Evolutionary conservation across 1,284 basidiomycete genomes (phyloP).

Genomic region (Rhizoctonia solani): DNA sequence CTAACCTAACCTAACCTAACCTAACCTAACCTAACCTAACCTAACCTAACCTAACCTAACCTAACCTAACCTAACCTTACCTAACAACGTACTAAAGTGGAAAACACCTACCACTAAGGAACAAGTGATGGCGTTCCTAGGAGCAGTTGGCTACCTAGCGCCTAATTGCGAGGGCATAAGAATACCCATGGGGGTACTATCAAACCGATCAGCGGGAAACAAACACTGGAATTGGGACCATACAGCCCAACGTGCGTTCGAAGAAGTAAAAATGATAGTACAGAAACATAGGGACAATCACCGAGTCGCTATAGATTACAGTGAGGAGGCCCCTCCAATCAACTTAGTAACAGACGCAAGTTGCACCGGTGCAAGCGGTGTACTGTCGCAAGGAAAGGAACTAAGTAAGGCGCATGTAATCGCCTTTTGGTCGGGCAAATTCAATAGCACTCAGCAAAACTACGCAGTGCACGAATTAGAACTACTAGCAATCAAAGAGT

Average conservation of each 20-base stretch:
- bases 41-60: too few species aligned
- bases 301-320: constrained; percentile 42
- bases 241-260: constrained; percentile 47
- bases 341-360: constrained; percentile 40
- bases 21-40: too few species aligned
- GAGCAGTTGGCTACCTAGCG: constrained; percentile 34
- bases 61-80: too few species aligned
- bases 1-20: too few species aligned
- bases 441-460: constrained; percentile 48
- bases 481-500: constrained; percentile 48
- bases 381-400: constrained; percentile 42
- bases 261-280: constrained; percentile 46
- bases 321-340: constrained; percentile 38
- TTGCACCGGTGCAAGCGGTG: constrained; percentile 40
- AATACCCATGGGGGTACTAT: constrained; percentile 41
- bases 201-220: constrained; percentile 41
- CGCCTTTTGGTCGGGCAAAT: constrained; percentile 49
- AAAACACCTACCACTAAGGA: constrained; percentile 35
- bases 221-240: constrained; percentile 45
- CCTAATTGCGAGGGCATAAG: constrained; percentile 8
- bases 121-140: constrained; percentile 32
- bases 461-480: constrained; percentile 51
- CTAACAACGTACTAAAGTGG: constrained; percentile 33
- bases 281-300: constrained; percentile 39
- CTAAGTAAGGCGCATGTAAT: constrained; percentile 39